Evolutionary conservation across 1,139 yeast species (phyloP), one percentile per base, ranked within the genome.

Genomic region (Yamadazyma kanchanaburiensis): DNA sequence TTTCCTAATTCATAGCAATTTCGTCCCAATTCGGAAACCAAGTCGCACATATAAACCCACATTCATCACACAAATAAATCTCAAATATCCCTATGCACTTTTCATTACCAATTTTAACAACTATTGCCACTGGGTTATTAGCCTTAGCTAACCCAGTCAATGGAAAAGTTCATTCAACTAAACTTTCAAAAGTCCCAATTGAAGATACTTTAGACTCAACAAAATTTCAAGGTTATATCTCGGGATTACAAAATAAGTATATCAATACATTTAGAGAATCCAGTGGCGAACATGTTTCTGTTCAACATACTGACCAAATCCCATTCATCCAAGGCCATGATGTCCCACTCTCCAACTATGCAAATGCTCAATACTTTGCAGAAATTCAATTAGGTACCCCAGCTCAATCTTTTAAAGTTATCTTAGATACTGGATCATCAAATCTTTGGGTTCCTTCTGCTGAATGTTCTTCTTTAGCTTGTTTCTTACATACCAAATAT

Each of bases 361-460:
- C 85, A 64, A 89, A 91, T 56, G 96, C 96, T 25, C 97, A 91
- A 64, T 91, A 91, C 61, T 89, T 73, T 57, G 82, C 97, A 28
- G 96, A 88, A 53, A 82, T 91, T 48, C 70, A 77, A 38, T 52
- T 91, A 36, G 98, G 98, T 48, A 84, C 95, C 25, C 98, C 98
- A 6, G 87, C 85, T 30, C 98, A 91, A 66, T 55, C 74, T 11
- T 91, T 91, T 64, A 91, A 88, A 68, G 94, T 85, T 28, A 79
- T 85, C 42, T 72, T 91, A 51, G 97, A 91, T 60, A 91, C 97
- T 19, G 98, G 98, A 25, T 86, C 96, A 16, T 84, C 96, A 31
- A 91, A 91, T 61, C 70, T 91, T 64, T 91, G 98, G 98, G 89
- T 91, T 38, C 98, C 98, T 32, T 77, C 94, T 37, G 48, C 71